Base-by-base conservation (phyloP, 2,329 filamentous ascomycete species). In the Phialocephala sp. region DNA sequence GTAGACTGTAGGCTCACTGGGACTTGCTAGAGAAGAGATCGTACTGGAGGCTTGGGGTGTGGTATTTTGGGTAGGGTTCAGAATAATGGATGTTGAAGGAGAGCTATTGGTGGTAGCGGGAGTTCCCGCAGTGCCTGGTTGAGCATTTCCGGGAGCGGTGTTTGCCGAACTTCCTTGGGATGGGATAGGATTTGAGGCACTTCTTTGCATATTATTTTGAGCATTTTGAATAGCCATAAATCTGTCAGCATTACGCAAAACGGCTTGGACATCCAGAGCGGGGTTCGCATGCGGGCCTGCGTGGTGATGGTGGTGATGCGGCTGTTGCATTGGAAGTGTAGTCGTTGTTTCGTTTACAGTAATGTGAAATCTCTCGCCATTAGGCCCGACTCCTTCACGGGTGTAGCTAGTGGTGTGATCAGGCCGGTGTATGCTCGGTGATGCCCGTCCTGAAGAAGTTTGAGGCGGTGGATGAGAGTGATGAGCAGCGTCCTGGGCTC, bases 291-390 rank as follows among this genome's bases (percentile, higher is more conserved):
- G 37, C 8, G n/a, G 58, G 55, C 56, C 32, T 55, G 41, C 45
- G 18, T 64, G 64, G 15, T 64, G 50, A 52, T 66, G 68, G 55
- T 64, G 60, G 37, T 65, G 68, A 57, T 70, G 65, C 18, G 59
- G 56, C 57, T 68, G 69, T 9, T 50, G 27, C 14, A 70, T 58
- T 18, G 71, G 73, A 60, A 72, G 27, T 55, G 71, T 72, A 14
- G 72, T 71, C 22, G 71, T 76, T 2, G 79, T 78, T 67, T 84
- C 82, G 70, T 84, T 85, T 61, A 83, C 77, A 2, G 82, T 84
- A 61, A 86, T 77, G 50, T 82, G 81, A 80, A 82, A 84, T 63
- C 82, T 78, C 65, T 84, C 79, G 18, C 84, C 84, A 68, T 85
- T 83, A 11, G 83, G 81, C 0, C 81, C 81, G 37, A 82, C 71